A percentile compares a stretch with the other conserved stretches of the same genome.
Conservation (phyloP, 805 yeast genomes). For the Clavispora santaluciae region DNA sequence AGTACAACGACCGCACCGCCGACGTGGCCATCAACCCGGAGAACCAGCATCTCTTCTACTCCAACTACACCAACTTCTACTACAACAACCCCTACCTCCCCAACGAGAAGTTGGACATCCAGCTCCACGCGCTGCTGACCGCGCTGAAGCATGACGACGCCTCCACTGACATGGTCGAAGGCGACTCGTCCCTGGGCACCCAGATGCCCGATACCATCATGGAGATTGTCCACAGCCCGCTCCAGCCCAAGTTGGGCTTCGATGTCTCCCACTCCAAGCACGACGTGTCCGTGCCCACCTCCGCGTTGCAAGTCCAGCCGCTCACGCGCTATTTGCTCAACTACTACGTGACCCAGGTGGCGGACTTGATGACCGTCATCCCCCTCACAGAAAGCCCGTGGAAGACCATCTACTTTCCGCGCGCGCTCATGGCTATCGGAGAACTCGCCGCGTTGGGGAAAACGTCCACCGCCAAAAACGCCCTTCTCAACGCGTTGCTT, state of each 20-base stretch:
- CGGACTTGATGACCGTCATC: constrained; percentile 72
- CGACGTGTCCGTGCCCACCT: constrained; percentile 42
- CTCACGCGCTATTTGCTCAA: constrained; percentile 66
- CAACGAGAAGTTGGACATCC: constrained; percentile 37
- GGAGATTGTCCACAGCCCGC: constrained; percentile 41
- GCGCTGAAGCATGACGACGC: constrained; percentile 23
- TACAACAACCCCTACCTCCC: constrained; percentile 36
- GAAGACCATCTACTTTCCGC: constrained; percentile 80
- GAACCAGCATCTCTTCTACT: constrained; percentile 34
- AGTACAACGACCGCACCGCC: constrained; percentile 3
- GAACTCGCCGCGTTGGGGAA: constrained; percentile 70
- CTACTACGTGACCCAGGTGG: constrained; percentile 70
- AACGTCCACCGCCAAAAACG: constrained; percentile 72
- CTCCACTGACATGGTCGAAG: constrained; percentile 31
- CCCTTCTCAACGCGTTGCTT: constrained; percentile 69
- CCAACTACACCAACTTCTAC: constrained; percentile 34
- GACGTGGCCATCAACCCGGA: constrained; percentile 26
- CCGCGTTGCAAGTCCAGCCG: constrained; percentile 62
- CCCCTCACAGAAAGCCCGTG: constrained; percentile 77
- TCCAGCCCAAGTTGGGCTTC: constrained; percentile 39
- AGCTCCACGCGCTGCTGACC: constrained; percentile 36
- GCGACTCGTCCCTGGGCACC: constrained; percentile 28
- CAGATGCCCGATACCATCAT: constrained; percentile 52
- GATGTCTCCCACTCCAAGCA: constrained; percentile 30
- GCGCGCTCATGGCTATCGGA: constrained; percentile 78